phyloP scores from a whole-genome alignment of 768 basidiomycete species.

The Dacryopinax primogenitus region DNA sequence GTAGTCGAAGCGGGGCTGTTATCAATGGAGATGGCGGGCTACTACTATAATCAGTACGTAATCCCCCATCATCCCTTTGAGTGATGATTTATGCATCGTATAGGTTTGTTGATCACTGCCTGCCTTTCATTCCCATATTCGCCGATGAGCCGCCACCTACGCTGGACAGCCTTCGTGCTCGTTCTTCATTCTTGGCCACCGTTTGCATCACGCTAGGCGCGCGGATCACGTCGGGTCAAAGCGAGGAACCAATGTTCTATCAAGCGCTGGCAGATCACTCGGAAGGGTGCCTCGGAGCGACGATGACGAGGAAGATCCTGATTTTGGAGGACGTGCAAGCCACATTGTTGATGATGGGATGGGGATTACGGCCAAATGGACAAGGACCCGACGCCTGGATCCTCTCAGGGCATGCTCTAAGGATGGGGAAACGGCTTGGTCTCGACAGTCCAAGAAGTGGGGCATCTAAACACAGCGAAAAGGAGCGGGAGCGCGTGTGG shows the following conservation, averaged over 20 bases:
- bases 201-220: neutral
- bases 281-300: neutral
- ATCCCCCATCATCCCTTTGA: neutral
- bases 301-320: neutral
- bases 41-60: neutral
- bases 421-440: neutral
- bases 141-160: neutral
- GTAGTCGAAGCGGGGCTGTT: neutral
- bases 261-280: neutral
- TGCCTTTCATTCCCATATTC: neutral
- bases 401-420: neutral
- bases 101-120: neutral
- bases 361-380: neutral
- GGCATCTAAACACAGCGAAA: neutral
- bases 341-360: neutral
- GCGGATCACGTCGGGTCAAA: neutral
- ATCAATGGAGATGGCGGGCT: neutral
- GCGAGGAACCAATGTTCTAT: neutral
- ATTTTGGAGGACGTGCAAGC: slow-evolving; percentile 5
- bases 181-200: neutral
- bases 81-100: neutral
- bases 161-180: neutral
- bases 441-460: neutral
- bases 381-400: slow-evolving; percentile 3
- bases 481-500: slow-evolving; percentile 2